These are phyloP conservation scores for Cytospora piceicola DNA, from an alignment of 2,329 filamentous ascomycete species.

Conservation along the genomic window DNA sequence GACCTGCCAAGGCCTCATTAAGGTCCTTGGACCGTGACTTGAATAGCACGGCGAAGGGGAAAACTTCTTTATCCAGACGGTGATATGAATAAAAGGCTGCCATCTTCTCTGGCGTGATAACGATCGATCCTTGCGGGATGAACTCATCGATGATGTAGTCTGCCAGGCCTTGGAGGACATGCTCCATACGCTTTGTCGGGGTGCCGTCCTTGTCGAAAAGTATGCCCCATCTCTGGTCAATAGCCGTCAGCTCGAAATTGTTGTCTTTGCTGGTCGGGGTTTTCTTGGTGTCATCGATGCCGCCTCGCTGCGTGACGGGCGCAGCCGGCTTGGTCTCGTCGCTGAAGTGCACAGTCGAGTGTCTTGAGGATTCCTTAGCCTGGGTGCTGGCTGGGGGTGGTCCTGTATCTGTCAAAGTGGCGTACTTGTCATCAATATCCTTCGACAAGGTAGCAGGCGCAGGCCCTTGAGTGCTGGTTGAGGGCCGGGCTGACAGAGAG, in stretches of 20 bases:
- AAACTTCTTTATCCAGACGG: constrained; percentile 64
- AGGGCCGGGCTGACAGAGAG: constrained; percentile 13
- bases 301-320: constrained; percentile 5
- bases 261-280: constrained; percentile 5
- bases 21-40: constrained; percentile 45
- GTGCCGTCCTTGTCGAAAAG: constrained; percentile 71
- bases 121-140: constrained; percentile 67
- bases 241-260: constrained; percentile 54
- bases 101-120: constrained; percentile 78
- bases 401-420: constrained; percentile 10
- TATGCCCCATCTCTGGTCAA: constrained; percentile 76
- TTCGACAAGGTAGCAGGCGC: constrained; percentile 7
- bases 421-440: constrained; percentile 19
- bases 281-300: constrained; percentile 10
- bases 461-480: constrained; percentile 3
- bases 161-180: constrained; percentile 75
- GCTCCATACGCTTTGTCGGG: constrained; percentile 68
- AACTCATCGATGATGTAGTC: constrained; percentile 74
- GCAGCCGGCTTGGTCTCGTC: constrained; percentile 26
- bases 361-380: constrained; percentile 7
- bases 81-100: constrained; percentile 72
- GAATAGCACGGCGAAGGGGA: constrained; percentile 70
- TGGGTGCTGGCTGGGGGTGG: constrained; percentile 8
- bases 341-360: constrained; percentile 29
- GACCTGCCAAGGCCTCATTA: constrained; percentile 57